Percentiles rank a stretch among this genome's conserved stretches.
These are phyloP conservation scores for Jackrogersella multiformis DNA, from an alignment of 495 filamentous ascomycete genomes.

Conservation along the genomic window DNA sequence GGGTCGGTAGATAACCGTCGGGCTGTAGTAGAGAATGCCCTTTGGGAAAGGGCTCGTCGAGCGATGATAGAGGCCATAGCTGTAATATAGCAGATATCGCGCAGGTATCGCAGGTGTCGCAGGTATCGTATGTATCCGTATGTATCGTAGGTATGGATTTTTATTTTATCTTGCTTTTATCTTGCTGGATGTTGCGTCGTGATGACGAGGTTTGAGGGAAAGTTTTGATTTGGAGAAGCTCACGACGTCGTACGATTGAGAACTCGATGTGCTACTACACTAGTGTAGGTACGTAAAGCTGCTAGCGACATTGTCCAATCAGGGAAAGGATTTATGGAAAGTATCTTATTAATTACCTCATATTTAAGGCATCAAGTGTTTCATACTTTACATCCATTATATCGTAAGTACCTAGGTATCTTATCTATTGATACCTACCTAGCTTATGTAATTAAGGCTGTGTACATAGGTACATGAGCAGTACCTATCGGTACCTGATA, in stretches of 20 bases:
- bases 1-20: constrained; percentile 55
- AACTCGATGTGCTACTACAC: no score
- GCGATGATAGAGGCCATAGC: constrained; percentile 60
- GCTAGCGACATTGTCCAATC: constrained; percentile 33
- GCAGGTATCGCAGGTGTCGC: constrained; percentile 14
- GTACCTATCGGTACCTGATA: no score
- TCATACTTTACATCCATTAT: not conserved
- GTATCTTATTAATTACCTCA: constrained; percentile 36
- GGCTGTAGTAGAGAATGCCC: constrained; percentile 55
- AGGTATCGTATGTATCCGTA: no score
- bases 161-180: not conserved
- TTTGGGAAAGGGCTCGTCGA: constrained; percentile 50
- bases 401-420: not conserved
- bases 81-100: no score
- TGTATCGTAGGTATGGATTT: constrained; percentile 11
- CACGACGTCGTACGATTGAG: constrained; percentile 34
- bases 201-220: constrained; percentile 6
- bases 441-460: no score
- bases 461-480: no score
- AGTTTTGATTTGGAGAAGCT: constrained; percentile 18
- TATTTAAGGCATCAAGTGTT: constrained; percentile 27
- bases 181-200: not conserved
- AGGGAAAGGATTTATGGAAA: constrained; percentile 1
- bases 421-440: not conserved
- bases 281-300: no score